phyloP scores from a whole-genome alignment of 2,329 filamentous ascomycete species.

The Fusarium sp. region DNA sequence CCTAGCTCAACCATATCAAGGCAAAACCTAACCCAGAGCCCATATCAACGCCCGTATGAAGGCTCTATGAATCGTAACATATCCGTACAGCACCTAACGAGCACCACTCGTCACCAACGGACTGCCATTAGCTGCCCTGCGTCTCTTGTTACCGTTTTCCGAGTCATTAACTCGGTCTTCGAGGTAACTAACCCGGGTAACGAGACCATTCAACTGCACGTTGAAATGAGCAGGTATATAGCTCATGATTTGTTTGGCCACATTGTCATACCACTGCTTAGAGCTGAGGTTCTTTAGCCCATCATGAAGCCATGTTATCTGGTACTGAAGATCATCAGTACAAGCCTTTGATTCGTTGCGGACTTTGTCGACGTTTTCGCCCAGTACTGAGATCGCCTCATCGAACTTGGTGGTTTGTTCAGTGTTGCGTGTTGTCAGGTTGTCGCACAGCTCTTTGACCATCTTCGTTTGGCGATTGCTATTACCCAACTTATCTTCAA shows the following conservation, averaged over 20 bases:
- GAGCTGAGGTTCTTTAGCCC: slow-evolving; percentile 64
- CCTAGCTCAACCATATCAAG: slow-evolving; percentile 12
- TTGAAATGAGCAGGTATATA: slow-evolving; percentile 39
- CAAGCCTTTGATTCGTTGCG: slow-evolving; percentile 41
- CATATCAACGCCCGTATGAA: slow-evolving; percentile 7
- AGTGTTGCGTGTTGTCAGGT: background rate
- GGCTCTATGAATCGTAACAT: background rate
- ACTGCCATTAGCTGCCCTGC: slow-evolving; percentile 39
- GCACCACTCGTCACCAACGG: slow-evolving; percentile 19
- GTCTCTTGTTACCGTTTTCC: slow-evolving; percentile 36
- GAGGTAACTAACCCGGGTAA: slow-evolving; percentile 33
- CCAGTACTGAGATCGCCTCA: slow-evolving; percentile 8
- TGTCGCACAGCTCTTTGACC: background rate
- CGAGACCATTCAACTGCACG: slow-evolving; percentile 36
- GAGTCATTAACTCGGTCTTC: slow-evolving; percentile 28
- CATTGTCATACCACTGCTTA: slow-evolving; percentile 54
- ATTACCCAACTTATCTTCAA: slow-evolving; percentile 1
- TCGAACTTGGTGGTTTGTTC: slow-evolving; percentile 11
- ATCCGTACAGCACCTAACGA: slow-evolving; percentile 13
- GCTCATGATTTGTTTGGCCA: slow-evolving; percentile 53
- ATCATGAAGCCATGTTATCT: slow-evolving; percentile 55
- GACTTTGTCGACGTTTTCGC: slow-evolving; percentile 4
- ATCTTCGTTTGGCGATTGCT: background rate
- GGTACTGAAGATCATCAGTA: slow-evolving; percentile 50
- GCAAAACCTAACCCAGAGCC: background rate